Evolutionary conservation across 2,329 filamentous ascomycete genomes (phyloP).

Genomic region (Venturia effusa): DNA sequence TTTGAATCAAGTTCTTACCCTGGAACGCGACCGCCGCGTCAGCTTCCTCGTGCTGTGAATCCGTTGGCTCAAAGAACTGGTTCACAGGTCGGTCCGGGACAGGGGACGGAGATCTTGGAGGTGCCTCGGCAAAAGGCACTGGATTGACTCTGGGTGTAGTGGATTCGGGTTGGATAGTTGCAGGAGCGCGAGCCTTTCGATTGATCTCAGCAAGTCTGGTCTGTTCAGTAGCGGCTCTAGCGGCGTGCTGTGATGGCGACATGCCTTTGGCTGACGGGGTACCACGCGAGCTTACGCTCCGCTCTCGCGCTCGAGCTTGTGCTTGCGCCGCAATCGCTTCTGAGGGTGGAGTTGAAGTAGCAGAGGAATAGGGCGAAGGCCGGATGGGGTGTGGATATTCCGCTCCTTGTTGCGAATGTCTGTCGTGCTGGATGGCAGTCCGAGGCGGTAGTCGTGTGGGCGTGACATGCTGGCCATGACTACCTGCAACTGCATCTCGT

Average conservation of each 20-base stretch:
- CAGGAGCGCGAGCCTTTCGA: background rate
- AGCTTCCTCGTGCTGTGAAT: background rate
- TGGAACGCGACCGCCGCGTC: background rate
- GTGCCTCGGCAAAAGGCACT: background rate
- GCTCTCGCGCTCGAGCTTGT: background rate
- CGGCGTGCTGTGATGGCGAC: background rate
- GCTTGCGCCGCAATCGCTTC: background rate
- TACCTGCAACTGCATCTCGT: background rate
- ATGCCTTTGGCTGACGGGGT: background rate
- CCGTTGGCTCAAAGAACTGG: background rate
- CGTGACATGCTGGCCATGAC: background rate
- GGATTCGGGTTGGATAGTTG: background rate
- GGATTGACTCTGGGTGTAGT: background rate
- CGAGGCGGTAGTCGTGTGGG: background rate
- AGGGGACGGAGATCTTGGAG: background rate
- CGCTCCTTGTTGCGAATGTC: background rate
- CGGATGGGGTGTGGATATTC: too few relatives aligned
- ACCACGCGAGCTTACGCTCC: background rate
- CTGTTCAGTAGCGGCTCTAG: background rate
- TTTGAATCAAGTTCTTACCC: background rate
- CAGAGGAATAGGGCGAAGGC: background rate
- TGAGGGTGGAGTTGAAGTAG: background rate
- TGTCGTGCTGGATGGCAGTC: too few relatives aligned
- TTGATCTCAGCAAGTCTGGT: background rate
- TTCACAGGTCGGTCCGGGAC: background rate